Percentiles rank a stretch among this genome's conserved stretches.
Evolutionary conservation across 768 basidiomycete genomes (phyloP).

Genomic region (Agaricus blazei): DNA sequence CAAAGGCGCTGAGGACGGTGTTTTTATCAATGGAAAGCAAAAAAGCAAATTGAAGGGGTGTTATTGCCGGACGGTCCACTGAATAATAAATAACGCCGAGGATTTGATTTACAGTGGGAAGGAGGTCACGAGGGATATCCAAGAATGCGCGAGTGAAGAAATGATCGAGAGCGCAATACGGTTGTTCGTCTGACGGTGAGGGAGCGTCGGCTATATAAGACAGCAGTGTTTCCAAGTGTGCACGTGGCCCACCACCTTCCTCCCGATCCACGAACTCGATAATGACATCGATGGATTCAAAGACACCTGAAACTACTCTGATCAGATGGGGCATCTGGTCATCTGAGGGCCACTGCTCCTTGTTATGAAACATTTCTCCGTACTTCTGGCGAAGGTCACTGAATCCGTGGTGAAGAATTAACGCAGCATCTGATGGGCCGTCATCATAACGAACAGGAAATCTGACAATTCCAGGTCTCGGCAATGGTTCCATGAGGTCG

Average conservation of each 20-base stretch:
- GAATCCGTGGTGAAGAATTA: neutral
- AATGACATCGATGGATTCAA: neutral
- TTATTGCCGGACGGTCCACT: too few relatives aligned
- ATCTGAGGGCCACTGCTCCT: neutral
- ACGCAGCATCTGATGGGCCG: neutral
- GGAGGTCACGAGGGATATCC: neutral
- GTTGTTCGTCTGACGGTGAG: neutral
- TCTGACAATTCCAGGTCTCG: too few relatives aligned
- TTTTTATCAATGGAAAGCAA: too few relatives aligned
- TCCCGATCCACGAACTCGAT: neutral
- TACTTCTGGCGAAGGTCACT: neutral
- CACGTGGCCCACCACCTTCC: neutral
- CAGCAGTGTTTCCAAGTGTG: neutral
- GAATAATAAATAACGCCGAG: too few relatives aligned
- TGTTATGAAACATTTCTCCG: neutral
- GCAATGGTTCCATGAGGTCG: neutral
- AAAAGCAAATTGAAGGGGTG: too few relatives aligned
- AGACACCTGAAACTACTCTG: neutral
- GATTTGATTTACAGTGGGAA: neutral
- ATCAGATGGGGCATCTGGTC: neutral
- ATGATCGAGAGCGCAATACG: neutral
- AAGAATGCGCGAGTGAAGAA: neutral
- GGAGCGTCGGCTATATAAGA: neutral
- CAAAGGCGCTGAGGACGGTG: too few relatives aligned
- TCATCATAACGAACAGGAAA: neutral